Conservation (phyloP, 768 basidiomycete genomes). For the Suillus fuscotomentosus region DNA sequence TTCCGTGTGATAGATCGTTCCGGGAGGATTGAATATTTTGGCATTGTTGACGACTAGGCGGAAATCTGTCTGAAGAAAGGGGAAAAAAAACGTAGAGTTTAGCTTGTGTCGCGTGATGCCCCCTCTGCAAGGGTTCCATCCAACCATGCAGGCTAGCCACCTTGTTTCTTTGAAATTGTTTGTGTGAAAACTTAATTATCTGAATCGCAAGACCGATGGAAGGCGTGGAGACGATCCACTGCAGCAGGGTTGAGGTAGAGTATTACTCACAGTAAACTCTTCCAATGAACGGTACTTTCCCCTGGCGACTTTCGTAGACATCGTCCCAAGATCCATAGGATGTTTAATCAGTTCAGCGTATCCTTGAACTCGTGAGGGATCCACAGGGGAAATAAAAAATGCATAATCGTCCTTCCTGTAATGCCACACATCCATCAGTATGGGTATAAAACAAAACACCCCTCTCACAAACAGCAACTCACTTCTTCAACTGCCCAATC, state of each 20-base stretch:
- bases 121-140: background rate
- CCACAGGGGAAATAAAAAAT: conserved; percentile 73
- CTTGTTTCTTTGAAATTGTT: background rate
- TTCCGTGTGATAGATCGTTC: conserved; percentile 70
- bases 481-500: conserved; percentile 77
- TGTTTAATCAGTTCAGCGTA: conserved; percentile 69
- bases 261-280: conserved; percentile 65
- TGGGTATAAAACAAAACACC: background rate
- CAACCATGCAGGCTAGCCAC: background rate
- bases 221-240: background rate
- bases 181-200: background rate
- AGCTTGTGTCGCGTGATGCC: conserved; percentile 10
- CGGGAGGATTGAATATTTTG: conserved; percentile 73
- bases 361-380: conserved; percentile 55
- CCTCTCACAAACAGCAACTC: conserved; percentile 13
- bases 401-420: conserved; percentile 83
- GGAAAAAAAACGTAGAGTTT: conserved; percentile 2
- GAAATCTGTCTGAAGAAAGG: conserved; percentile 53
- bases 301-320: conserved; percentile 71
- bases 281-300: conserved; percentile 80
- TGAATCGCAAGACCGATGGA: background rate
- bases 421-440: conserved; percentile 10
- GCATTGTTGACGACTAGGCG: conserved; percentile 72
- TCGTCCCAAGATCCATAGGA: conserved; percentile 93
- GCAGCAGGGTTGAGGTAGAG: background rate